These are phyloP conservation scores for Aphanomyces euteiches DNA, from an alignment of 352 stramenopile species.

Conservation along the genomic window DNA sequence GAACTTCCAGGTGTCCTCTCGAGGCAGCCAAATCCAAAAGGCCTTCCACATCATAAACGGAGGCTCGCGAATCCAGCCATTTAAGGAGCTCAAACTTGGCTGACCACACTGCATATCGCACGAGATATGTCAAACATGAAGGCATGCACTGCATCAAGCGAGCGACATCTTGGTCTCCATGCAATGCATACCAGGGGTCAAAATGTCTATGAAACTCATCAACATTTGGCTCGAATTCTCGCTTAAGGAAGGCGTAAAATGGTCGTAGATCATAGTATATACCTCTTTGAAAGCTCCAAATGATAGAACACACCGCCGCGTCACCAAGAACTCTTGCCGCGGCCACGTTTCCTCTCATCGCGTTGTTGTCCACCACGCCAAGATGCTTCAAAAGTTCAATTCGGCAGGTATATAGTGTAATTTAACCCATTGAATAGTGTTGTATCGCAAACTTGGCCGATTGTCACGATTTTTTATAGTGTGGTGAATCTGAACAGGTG, in stretches of 20 bases:
- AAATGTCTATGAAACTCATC: neutral
- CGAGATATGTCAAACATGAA: neutral
- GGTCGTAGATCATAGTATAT: neutral
- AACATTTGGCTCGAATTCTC: neutral
- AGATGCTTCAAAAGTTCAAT: too few species aligned
- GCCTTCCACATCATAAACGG: neutral
- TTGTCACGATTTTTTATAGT: too few species aligned
- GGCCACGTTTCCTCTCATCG: too few species aligned
- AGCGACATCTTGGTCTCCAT: neutral
- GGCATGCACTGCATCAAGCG: neutral
- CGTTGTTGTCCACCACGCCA: too few species aligned
- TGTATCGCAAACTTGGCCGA: too few species aligned
- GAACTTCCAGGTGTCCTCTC: constrained; percentile 29
- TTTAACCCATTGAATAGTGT: too few species aligned
- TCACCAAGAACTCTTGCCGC: too few species aligned
- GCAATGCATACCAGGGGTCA: neutral
- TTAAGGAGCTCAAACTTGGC: neutral
- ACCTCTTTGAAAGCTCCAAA: constrained; percentile 8
- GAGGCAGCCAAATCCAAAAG: constrained; percentile 30
- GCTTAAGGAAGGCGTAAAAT: neutral
- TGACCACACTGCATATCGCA: constrained; percentile 4
- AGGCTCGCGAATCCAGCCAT: neutral
- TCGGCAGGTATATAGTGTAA: too few species aligned
- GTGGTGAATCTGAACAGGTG: too few species aligned
- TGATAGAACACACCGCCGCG: neutral